Conservation (phyloP, 2,329 filamentous ascomycete species). For the Amylocarpus encephaloides region DNA sequence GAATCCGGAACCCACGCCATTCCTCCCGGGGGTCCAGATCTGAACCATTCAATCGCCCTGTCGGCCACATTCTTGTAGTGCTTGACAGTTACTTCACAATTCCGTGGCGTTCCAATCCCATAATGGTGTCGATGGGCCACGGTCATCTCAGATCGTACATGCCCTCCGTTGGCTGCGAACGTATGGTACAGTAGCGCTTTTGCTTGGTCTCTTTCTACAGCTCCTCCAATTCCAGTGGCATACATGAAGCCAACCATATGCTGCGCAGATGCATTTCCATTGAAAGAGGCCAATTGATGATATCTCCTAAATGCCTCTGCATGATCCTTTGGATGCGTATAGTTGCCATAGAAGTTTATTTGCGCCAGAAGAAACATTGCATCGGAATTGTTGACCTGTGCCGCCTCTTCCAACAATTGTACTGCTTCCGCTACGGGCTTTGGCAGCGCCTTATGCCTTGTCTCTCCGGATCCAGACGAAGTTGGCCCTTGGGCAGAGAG, state of each 20-base stretch:
- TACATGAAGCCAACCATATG: slow-evolving; percentile 96
- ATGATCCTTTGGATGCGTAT: slow-evolving; percentile 78
- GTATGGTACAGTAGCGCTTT: slow-evolving; percentile 91
- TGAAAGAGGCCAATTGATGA: slow-evolving; percentile 63
- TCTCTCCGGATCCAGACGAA: slow-evolving; percentile 14
- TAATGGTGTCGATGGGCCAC: slow-evolving; percentile 78
- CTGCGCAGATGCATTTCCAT: slow-evolving; percentile 87
- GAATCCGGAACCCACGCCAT: slow-evolving; percentile 69
- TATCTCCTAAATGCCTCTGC: slow-evolving; percentile 75
- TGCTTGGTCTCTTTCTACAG: slow-evolving; percentile 79
- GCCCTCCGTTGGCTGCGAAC: slow-evolving; percentile 78
- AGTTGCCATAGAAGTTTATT: slow-evolving; percentile 96
- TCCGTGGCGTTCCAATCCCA: slow-evolving; percentile 78
- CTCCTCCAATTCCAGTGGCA: slow-evolving; percentile 80
- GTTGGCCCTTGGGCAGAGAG: slow-evolving; percentile 59
- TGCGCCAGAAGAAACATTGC: slow-evolving; percentile 86
- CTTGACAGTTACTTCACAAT: slow-evolving; percentile 75
- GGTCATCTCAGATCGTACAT: slow-evolving; percentile 88
- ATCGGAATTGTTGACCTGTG: slow-evolving; percentile 57
- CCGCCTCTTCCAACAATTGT: slow-evolving; percentile 51
- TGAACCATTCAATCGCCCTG: slow-evolving; percentile 82
- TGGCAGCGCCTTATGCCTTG: slow-evolving; percentile 36
- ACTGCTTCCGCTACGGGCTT: slow-evolving; percentile 51
- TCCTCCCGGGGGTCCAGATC: slow-evolving; percentile 85
- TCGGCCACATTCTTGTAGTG: slow-evolving; percentile 94